Conservation (phyloP, 2,329 filamentous ascomycete species). For the Sporothrix variecibatus region DNA sequence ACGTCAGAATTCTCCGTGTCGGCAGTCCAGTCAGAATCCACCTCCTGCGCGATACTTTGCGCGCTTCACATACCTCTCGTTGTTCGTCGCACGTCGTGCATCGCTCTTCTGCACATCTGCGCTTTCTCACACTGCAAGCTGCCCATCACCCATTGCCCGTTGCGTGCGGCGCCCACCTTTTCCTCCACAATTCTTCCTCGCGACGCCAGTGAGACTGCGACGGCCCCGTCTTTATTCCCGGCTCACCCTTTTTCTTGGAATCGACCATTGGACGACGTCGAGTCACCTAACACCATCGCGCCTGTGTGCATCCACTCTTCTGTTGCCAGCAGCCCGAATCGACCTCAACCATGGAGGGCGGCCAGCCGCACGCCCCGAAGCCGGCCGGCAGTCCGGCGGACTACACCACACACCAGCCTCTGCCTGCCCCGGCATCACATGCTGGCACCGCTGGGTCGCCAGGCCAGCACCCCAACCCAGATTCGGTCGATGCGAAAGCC, state of each 20-base stretch:
- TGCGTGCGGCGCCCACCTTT: not conserved
- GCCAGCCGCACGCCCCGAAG: not conserved
- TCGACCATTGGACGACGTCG: not conserved
- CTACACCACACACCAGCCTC: not conserved
- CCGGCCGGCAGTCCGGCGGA: not conserved
- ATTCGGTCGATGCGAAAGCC: not conserved
- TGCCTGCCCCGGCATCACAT: not conserved
- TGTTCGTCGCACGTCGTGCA: not conserved
- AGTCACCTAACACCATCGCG: not conserved
- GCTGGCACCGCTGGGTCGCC: not conserved
- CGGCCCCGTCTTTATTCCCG: not conserved
- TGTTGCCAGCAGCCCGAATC: not conserved
- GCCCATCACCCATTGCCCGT: not conserved
- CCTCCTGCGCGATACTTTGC: conserved; percentile 6
- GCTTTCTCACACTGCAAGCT: not conserved
- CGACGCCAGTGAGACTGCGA: not conserved
- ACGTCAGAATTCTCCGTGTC: conserved; percentile 16
- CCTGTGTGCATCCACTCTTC: not conserved
- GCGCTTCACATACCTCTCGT: not conserved
- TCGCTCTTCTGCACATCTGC: not conserved
- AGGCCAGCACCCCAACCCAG: not conserved
- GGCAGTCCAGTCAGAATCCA: conserved; percentile 7
- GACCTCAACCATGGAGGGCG: not conserved
- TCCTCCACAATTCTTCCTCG: not conserved
- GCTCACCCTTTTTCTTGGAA: not conserved